Evolutionary conservation across 768 basidiomycete genomes (phyloP).

Genomic region (Suillus alpinus): DNA sequence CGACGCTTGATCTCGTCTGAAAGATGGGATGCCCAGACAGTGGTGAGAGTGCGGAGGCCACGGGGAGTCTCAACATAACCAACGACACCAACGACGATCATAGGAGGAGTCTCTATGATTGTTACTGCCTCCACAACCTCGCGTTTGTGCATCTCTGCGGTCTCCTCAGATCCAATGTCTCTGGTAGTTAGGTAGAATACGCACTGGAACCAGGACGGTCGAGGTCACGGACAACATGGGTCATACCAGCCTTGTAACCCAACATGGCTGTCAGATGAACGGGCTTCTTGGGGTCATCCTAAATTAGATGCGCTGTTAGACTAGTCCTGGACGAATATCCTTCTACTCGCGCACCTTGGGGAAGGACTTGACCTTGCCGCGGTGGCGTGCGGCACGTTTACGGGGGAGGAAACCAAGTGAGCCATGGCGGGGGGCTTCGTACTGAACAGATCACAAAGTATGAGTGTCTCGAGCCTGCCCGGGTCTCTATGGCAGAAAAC

Average conservation of each 20-base stretch:
- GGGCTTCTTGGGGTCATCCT: constrained; percentile 99
- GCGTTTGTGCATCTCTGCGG: constrained; percentile 98
- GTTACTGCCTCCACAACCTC: constrained; percentile 98
- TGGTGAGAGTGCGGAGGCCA: constrained; percentile 97
- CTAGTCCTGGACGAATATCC: not conserved
- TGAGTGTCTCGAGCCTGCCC: constrained; percentile 15
- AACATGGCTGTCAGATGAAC: constrained; percentile 97
- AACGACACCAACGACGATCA: constrained; percentile 96
- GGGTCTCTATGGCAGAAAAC: constrained; percentile 21
- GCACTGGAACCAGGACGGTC: constrained; percentile 98
- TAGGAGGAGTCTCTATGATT: constrained; percentile 93
- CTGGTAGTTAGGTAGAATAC: constrained; percentile 34
- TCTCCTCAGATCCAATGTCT: not conserved
- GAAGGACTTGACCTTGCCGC: constrained; percentile 99
- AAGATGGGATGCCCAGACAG: constrained; percentile 97
- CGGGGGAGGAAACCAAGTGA: constrained; percentile 96
- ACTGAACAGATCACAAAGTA: constrained; percentile 48
- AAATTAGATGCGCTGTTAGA: constrained; percentile 9
- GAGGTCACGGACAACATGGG: constrained; percentile 97
- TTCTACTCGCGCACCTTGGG: constrained; percentile 70
- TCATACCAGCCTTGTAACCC: constrained; percentile 99
- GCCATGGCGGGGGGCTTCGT: constrained; percentile 97
- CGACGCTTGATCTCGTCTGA: constrained; percentile 97
- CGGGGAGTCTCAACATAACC: constrained; percentile 99
- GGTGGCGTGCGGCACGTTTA: constrained; percentile 95